Evolutionary conservation across 495 filamentous ascomycete species (phyloP).

Genomic region (Bryoglossum gracile): DNA sequence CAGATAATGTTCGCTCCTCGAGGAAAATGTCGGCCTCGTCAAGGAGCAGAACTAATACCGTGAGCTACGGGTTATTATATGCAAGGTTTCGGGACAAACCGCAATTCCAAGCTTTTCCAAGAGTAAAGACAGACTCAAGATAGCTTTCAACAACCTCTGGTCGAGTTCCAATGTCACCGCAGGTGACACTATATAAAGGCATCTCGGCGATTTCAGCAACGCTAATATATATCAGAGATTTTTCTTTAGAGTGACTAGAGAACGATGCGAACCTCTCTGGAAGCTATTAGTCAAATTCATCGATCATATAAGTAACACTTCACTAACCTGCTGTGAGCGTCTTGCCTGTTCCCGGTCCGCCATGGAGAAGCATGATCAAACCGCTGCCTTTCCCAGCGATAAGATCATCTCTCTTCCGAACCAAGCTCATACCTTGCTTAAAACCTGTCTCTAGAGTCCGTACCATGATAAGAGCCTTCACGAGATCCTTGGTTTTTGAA

Average conservation of each 20-base stretch:
- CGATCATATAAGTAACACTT: no score
- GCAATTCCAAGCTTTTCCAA: constrained; percentile 72
- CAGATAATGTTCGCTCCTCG: constrained; percentile 55
- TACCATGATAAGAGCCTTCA: neutral
- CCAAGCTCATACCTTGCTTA: neutral
- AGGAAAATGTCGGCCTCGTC: constrained; percentile 76
- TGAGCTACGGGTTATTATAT: neutral
- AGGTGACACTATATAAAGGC: constrained; percentile 73
- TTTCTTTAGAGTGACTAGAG: neutral
- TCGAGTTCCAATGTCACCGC: constrained; percentile 72
- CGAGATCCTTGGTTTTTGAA: neutral
- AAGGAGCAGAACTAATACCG: constrained; percentile 45
- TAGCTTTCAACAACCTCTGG: constrained; percentile 60
- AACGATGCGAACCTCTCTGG: no score
- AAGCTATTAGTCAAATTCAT: no score
- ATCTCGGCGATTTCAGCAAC: constrained; percentile 72
- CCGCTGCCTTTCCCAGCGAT: constrained; percentile 70
- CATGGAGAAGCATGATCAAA: constrained; percentile 64
- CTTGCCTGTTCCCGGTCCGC: constrained; percentile 78
- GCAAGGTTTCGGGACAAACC: neutral
- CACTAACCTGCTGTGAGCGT: constrained; percentile 80
- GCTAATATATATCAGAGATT: neutral
- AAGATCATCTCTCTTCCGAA: constrained; percentile 43
- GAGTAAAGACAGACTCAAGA: constrained; percentile 70
- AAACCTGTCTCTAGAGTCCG: neutral